phyloP scores from a whole-genome alignment of 2,329 filamentous ascomycete genomes.

The Colletotrichum musae region DNA sequence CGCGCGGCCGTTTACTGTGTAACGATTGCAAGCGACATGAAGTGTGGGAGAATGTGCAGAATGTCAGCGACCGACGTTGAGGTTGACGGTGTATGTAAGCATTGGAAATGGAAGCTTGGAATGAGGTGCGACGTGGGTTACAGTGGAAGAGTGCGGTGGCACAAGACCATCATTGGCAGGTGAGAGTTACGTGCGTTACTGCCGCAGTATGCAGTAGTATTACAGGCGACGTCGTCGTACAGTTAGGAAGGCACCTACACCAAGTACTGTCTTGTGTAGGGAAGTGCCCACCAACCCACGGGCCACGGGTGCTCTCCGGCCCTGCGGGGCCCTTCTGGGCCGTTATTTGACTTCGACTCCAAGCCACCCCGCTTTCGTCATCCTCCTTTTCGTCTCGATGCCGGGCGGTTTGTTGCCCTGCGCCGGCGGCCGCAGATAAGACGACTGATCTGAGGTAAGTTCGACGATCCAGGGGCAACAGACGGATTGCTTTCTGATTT shows the following conservation, averaged over 20 bases:
- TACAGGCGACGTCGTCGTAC: no score
- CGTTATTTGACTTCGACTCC: constrained; percentile 18
- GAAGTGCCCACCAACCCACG: constrained; percentile 1
- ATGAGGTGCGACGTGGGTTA: neutral
- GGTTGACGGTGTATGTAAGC: neutral
- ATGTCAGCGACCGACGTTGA: constrained; percentile 21
- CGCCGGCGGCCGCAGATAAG: neutral
- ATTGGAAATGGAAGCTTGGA: neutral
- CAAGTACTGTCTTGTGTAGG: no score
- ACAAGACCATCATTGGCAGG: constrained; percentile 7
- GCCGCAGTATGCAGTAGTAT: no score
- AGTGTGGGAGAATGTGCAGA: neutral
- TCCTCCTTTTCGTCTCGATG: neutral
- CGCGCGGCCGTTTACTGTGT: constrained; percentile 13
- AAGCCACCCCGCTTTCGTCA: constrained; percentile 38
- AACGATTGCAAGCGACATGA: constrained; percentile 4
- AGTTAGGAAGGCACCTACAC: no score
- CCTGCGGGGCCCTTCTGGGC: constrained; percentile 10
- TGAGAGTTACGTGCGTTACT: neutral
- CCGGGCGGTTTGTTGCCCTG: constrained; percentile 3
- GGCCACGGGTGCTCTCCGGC: constrained; percentile 9
- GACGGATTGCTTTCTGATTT: no score
- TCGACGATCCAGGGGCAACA: no score
- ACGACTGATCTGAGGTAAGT: no score
- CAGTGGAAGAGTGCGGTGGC: neutral